phyloP scores from a whole-genome alignment of 1,284 basidiomycete species.

The Fistulinella staudtii region DNA sequence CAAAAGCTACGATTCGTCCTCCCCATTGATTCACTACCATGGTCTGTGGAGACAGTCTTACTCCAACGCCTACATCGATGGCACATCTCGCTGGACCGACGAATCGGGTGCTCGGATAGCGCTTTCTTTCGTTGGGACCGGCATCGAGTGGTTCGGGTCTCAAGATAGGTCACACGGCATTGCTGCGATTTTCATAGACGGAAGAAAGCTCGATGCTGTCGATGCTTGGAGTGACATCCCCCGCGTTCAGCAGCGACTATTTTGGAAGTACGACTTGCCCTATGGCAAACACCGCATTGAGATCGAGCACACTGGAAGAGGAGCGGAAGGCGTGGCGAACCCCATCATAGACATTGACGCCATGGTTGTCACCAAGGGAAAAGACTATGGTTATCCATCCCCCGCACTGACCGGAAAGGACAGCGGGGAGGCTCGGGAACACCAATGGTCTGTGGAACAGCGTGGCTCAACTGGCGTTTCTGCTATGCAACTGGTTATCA shows the following conservation, averaged over 20 bases:
- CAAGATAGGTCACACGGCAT: slow-evolving; percentile 51
- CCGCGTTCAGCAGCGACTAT: slow-evolving; percentile 59
- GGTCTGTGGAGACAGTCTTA: slow-evolving; percentile 55
- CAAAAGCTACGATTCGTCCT: slow-evolving; percentile 63
- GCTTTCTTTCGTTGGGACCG: slow-evolving; percentile 64
- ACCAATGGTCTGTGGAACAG: slow-evolving; percentile 49
- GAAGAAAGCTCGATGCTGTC: slow-evolving; percentile 40
- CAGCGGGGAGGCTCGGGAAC: slow-evolving; percentile 6
- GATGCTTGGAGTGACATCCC: slow-evolving; percentile 44
- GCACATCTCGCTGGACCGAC: slow-evolving; percentile 50
- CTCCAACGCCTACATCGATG: slow-evolving; percentile 47
- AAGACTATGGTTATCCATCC: slow-evolving; percentile 6
- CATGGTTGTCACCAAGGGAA: slow-evolving; percentile 55
- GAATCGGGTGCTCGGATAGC: slow-evolving; percentile 48
- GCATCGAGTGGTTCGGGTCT: slow-evolving; percentile 74
- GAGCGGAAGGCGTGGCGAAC: slow-evolving; percentile 33
- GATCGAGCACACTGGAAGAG: slow-evolving; percentile 52
- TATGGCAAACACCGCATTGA: slow-evolving; percentile 57
- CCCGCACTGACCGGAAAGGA: not conserved
- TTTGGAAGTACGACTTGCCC: slow-evolving; percentile 54
- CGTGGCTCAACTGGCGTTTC: slow-evolving; percentile 72
- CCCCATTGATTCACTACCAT: slow-evolving; percentile 56
- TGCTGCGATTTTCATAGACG: slow-evolving; percentile 58
- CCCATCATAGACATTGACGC: slow-evolving; percentile 57
- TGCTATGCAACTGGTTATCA: slow-evolving; percentile 75